Conservation (phyloP, 768 basidiomycete genomes). For the Pleurotus eryngii region DNA sequence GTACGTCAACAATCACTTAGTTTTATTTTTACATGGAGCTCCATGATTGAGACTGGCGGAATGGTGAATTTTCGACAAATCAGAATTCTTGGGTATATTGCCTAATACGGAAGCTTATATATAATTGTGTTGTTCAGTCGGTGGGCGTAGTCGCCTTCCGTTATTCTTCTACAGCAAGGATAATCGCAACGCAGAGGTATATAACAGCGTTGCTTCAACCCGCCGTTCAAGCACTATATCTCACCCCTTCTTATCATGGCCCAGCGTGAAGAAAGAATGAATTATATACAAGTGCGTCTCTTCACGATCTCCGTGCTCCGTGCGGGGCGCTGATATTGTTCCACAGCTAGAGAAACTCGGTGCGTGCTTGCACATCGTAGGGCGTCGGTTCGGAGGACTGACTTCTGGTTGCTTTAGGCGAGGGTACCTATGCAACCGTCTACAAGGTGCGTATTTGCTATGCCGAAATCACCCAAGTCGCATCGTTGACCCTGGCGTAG, state of each 20-base stretch:
- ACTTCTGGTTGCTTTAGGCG: constrained; percentile 46
- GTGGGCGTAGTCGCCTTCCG: too few relatives aligned
- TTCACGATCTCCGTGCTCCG: too few relatives aligned
- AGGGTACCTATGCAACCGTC: constrained; percentile 96
- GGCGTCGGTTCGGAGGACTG: too few relatives aligned
- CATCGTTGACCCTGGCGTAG: constrained; percentile 30
- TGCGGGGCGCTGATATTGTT: too few relatives aligned
- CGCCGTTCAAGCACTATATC: not conserved
- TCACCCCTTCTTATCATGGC: constrained; percentile 2
- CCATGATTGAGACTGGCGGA: not conserved
- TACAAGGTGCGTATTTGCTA: constrained; percentile 66
- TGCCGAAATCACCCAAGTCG: not conserved
- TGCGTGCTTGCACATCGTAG: constrained; percentile 16
- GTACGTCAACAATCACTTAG: too few relatives aligned
- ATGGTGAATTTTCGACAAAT: constrained; percentile 3
- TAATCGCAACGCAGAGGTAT: not conserved
- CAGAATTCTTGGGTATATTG: constrained; percentile 1
- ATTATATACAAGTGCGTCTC: constrained; percentile 50
- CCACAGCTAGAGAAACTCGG: constrained; percentile 86
- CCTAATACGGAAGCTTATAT: constrained; percentile 4
- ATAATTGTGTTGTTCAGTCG: too few relatives aligned
- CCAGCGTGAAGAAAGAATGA: constrained; percentile 27
- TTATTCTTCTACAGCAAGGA: constrained; percentile 5
- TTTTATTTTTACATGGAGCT: too few relatives aligned
- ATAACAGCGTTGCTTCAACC: not conserved